Percentiles rank a stretch among this genome's conserved stretches.
Conservation (phyloP, 176 grass and related monocot genomes). For the Oryza glumipatula region DNA sequence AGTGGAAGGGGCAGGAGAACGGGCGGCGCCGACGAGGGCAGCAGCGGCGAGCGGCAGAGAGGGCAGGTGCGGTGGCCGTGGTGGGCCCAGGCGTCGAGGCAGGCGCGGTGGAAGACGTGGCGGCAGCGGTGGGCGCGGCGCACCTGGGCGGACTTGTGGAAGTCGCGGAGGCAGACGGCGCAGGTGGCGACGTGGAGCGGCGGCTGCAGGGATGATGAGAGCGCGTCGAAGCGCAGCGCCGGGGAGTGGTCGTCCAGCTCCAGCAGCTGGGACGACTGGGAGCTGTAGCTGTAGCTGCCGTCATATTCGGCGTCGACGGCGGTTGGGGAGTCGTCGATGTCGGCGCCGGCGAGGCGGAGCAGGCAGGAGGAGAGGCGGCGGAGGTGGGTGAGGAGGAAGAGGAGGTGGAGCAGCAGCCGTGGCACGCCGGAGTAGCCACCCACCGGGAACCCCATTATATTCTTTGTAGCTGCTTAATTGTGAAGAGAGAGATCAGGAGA, state of each 20-base stretch:
- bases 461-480: too few relatives aligned
- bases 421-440: slow-evolving; percentile 66
- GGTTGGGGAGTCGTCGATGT: neutral
- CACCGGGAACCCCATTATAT: slow-evolving; percentile 58
- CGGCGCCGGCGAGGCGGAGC: slow-evolving; percentile 62
- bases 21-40: slow-evolving; percentile 39
- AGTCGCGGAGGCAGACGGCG: slow-evolving; percentile 82
- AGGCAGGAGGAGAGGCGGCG: slow-evolving; percentile 57
- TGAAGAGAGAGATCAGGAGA: too few relatives aligned
- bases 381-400: slow-evolving; percentile 62
- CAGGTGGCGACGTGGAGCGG: slow-evolving; percentile 40
- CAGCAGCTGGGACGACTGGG: too few relatives aligned
- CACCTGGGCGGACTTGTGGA: slow-evolving; percentile 67
- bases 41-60: slow-evolving; percentile 68
- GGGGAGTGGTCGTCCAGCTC: slow-evolving; percentile 57
- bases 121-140: slow-evolving; percentile 64
- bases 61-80: slow-evolving; percentile 82
- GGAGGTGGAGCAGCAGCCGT: slow-evolving; percentile 50
- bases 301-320: neutral
- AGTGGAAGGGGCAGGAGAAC: slow-evolving; percentile 24
- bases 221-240: slow-evolving; percentile 63
- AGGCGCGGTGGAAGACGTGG: slow-evolving; percentile 84
- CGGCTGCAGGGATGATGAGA: neutral
- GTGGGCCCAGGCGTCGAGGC: slow-evolving; percentile 77
- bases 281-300: too few relatives aligned